Base-by-base conservation (phyloP, 2,329 filamentous ascomycete genomes). In the Fusarium penzigii region DNA sequence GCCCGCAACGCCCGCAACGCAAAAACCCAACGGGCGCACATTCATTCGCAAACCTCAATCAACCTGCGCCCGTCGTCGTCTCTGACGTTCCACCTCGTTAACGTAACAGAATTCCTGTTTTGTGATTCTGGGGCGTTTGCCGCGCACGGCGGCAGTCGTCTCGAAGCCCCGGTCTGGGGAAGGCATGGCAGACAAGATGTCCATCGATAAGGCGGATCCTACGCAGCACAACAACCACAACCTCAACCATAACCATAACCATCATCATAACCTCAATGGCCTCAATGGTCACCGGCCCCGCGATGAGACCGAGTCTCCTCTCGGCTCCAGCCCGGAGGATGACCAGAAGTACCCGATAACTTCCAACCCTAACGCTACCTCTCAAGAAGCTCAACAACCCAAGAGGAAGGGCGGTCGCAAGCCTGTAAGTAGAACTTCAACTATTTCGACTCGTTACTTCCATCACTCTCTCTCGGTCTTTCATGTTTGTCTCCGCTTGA, bases 371-470 rank as follows among this genome's bases (percentile, higher is more conserved):
- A 69, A 65, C 58, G 64, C 65, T 52, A 67, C 65, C 56, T 68
- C 73, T 29, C 80, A 80, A 60, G 82, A 85, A 65, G 72, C 71
- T 62, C 82, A 83, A 68, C 83, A 85, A 57, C 92, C 92, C 70
- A 99, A 99, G 81, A 86, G 94, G 69, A 99, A 99, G 79, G 94
- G 94, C 68, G 94, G 94, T 56, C 87, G 94, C 69, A 99, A 97
- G 79, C 94, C 94, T 69, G 94, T 97, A 86, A 73, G 82, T 96
- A 44, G 38, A 50, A 47, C 47, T 46, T 39, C 38, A 49, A 45
- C 40, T 46, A 49, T 45, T 42, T 44, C 13, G 14, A 41, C 25
- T 47, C 46, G 42, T 51, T 10, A 39, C 32, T 40, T 50, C 25
- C 38, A 29, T 39, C 16, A 44, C n/a, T 46, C 40, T 43, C 17